Evolutionary conservation across 306 rosid genomes (phyloP), one percentile per base, ranked within the genome.

Genomic region (Rubus parviflorus): DNA sequence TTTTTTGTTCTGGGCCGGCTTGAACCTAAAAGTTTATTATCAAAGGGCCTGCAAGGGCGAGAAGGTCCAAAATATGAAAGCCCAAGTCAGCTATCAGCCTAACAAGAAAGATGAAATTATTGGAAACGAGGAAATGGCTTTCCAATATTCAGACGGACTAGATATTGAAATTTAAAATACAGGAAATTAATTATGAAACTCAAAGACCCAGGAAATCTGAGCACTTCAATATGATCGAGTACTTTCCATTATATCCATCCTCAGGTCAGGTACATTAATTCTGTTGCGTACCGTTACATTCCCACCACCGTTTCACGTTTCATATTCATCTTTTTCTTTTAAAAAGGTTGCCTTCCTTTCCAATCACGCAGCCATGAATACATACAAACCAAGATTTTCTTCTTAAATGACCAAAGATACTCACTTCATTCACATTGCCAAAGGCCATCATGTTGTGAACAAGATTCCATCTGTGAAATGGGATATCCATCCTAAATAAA

Each of bases 341-440:
- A 1, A 1, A 58, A 30, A n/a, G 65, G 13, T 49, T 57, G 80
- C 72, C 30, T 81, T 23, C 80, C 77, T 61, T 81, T 75, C 20
- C 77, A 70, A 69, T 16, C 76, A 69, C 80, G 77, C 19, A 47
- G 42, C 51, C 76, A 12, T 10, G 75, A 72, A 37, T 11, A 8
- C 23, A 67, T 14, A 16, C 68, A 52, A 72, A 23, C 20, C 57
- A 66, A 20, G 52, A 49, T 35, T 40, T 72, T 54, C 35, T 77
- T 16, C 68, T 79, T 52, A 52, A 62, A 72, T 72, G 49, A 56
- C 75, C 68, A 56, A 54, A 52, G 23, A 42, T 23, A 20, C 66
- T 17, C 64, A 38, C 51, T 75, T 38, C 15, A 52, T n/a, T 7
- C 17, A 46, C 75, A 17, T 19, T 30, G 12, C 7, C 10, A 35